Base-by-base conservation (phyloP, 129 eudicot species). In the Saussurea involucrata region DNA sequence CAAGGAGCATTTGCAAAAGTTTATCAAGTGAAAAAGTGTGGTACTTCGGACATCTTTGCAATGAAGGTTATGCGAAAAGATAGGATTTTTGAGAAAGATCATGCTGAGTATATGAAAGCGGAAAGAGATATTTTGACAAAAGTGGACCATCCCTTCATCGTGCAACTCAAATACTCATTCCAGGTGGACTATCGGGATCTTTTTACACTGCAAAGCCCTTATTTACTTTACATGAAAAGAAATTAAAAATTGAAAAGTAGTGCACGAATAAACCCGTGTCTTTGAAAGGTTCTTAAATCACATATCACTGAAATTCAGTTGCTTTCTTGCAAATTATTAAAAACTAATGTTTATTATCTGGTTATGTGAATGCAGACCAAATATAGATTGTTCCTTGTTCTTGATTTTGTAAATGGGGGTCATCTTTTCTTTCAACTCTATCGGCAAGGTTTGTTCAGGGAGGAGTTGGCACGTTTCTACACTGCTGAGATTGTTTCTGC, bases 61-160 rank as follows among this genome's bases (percentile, higher is more conserved):
- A 92, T 92, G 97, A 92, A 92, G 86, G 97, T 92, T 63, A 86
- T 92, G 97, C 84, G 95, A 27, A 92, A 92, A 66, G 97, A 92
- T 87, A 84, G 79, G 79, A 92, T 92, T 69, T 82, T 92, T 82
- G 97, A 92, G 89, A 86, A 83, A 85, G 88, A 92, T 69, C 97
- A 92, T 78, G 90, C 92, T 49, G 97, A 86, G 61, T 92, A 92
- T 71, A 92, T 92, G 97, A 89, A 89, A 78, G 89, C 91, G 6
- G 97, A 92, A 80, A 85, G 97, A 77, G 97, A 92, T 67, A 89
- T 92, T 66, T 84, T 92, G 81, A 89, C 97, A 27, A 89, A 92
- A 84, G 77, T 92, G n/a, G 89, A 89, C 36, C 97, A 89, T 71
- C 96, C 97, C 36, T 92, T 87, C 69, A 84, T 92, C 40, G 96